Conservation (phyloP, 768 basidiomycete genomes). For the Antrodiella citrinella region DNA sequence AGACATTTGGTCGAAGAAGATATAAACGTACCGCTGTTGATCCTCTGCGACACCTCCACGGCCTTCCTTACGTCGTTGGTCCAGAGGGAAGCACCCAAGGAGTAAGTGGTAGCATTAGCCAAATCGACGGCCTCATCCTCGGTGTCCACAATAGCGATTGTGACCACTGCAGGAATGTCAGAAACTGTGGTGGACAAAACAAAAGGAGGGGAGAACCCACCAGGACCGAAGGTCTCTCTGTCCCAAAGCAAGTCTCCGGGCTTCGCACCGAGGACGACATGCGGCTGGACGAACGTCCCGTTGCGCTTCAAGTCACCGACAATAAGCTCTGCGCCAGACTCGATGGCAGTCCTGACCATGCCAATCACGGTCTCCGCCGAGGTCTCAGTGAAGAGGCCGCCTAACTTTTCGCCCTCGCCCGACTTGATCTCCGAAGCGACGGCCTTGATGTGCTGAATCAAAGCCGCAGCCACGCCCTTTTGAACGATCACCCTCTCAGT, state of each 20-base stretch:
- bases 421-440: constrained; percentile 28
- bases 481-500: constrained; percentile 51
- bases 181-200: neutral
- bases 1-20: too few species aligned
- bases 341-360: constrained; percentile 36
- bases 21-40: constrained; percentile 33
- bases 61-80: constrained; percentile 37
- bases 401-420: constrained; percentile 27
- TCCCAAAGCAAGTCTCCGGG: constrained; percentile 45
- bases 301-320: constrained; percentile 34
- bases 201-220: constrained; percentile 17
- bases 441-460: constrained; percentile 29
- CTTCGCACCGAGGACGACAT: constrained; percentile 37
- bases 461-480: constrained; percentile 26
- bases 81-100: constrained; percentile 46
- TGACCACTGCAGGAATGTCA: constrained; percentile 24
- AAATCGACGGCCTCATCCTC: constrained; percentile 48
- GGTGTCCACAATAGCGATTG: constrained; percentile 38
- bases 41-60: constrained; percentile 35
- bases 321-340: constrained; percentile 36
- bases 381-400: constrained; percentile 34
- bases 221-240: constrained; percentile 53
- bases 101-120: constrained; percentile 47
- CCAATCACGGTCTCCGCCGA: constrained; percentile 37
- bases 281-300: constrained; percentile 39